These are phyloP conservation scores for Phoenix roebelenii DNA, from an alignment of 176 grass and related monocot genomes.

Conservation along the genomic window DNA sequence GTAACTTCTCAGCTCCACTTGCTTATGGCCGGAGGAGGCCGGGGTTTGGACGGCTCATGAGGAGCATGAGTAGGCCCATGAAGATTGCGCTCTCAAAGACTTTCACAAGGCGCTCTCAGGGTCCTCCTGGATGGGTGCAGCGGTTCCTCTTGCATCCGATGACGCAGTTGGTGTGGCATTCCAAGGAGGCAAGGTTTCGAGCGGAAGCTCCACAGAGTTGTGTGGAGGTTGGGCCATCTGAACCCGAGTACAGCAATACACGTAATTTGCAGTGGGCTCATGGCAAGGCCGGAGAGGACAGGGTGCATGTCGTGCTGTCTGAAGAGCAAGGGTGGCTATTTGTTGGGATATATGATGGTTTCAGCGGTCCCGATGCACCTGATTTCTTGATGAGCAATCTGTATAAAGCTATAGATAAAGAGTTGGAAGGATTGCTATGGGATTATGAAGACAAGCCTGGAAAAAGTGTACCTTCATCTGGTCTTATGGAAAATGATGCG, in stretches of 20 bases:
- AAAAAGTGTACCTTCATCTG: conserved; percentile 24
- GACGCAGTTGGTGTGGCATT: conserved; percentile 42
- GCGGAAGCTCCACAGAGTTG: conserved; percentile 42
- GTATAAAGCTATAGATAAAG: conserved; percentile 89
- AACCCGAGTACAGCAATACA: conserved; percentile 61
- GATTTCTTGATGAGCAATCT: conserved; percentile 91
- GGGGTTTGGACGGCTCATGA: conserved; percentile 47
- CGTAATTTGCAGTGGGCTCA: conserved; percentile 93
- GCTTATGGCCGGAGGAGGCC: conserved; percentile 44
- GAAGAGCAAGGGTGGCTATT: conserved; percentile 94
- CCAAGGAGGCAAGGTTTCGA: conserved; percentile 42
- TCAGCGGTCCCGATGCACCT: conserved; percentile 82
- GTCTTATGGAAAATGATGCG: conserved; percentile 25
- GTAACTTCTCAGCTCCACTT: conserved; percentile 80
- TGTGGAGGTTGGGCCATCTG: conserved; percentile 41
- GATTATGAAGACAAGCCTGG: conserved; percentile 60
- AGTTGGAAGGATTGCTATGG: conserved; percentile 77
- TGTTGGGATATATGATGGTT: conserved; percentile 95
- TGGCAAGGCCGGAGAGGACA: conserved; percentile 85
- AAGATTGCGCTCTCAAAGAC: conserved; percentile 42
- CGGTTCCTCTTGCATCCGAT: conserved; percentile 62
- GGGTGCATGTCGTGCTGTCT: conserved; percentile 84
- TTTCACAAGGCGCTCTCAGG: conserved; percentile 33
- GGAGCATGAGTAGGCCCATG: conserved; percentile 78
- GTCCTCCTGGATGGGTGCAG: conserved; percentile 44